A percentile compares a stretch with the other conserved stretches of the same genome.
phyloP scores from a whole-genome alignment of 106 monocot genomes.

The Hemerocallis citrina region DNA sequence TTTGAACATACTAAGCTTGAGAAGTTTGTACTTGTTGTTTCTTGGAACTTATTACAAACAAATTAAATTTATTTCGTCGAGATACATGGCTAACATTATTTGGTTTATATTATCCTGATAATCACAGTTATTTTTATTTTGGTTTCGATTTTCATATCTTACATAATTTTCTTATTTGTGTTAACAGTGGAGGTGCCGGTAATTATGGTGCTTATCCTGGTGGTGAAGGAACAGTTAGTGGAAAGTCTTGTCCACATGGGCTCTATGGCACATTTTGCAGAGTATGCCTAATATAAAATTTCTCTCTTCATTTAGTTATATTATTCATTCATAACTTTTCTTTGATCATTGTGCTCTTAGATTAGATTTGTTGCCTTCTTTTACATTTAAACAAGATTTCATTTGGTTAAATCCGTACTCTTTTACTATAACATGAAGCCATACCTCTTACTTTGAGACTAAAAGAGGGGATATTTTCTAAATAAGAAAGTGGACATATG shows the following conservation, averaged over 20 bases:
- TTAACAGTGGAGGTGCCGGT: constrained; percentile 71
- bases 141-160: too few relatives aligned
- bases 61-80: not conserved
- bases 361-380: too few relatives aligned
- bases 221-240: constrained; percentile 68
- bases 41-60: not conserved
- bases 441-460: too few relatives aligned
- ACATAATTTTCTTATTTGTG: not conserved
- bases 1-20: not conserved
- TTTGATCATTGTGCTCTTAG: too few relatives aligned
- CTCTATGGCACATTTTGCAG: constrained; percentile 89
- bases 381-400: too few relatives aligned
- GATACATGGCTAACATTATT: too few relatives aligned
- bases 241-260: constrained; percentile 77
- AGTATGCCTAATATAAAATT: constrained; percentile 30
- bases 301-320: not conserved
- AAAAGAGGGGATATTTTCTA: too few relatives aligned
- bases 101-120: too few relatives aligned
- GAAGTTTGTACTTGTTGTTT: not conserved
- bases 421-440: too few relatives aligned
- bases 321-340: not conserved
- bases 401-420: too few relatives aligned
- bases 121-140: too few relatives aligned
- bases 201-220: constrained; percentile 53
- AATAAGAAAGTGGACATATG: too few relatives aligned